These are phyloP conservation scores for Diaporthe ampelina DNA, from an alignment of 2,329 filamentous ascomycete species.

Conservation along the genomic window DNA sequence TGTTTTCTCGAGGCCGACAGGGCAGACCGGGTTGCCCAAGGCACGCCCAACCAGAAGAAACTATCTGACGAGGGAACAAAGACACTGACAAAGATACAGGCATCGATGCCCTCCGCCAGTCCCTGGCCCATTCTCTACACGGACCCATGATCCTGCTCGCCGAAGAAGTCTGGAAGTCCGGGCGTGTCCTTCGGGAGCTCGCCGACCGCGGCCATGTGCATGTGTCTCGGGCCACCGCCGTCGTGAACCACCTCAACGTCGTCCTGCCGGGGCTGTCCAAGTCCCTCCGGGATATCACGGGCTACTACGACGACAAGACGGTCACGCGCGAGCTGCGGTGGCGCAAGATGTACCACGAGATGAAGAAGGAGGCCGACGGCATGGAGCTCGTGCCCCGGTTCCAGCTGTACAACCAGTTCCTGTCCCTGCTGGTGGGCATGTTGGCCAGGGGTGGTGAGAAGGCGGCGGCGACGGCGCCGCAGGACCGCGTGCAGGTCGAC, in stretches of 20 bases:
- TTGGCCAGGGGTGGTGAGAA: constrained; percentile 50
- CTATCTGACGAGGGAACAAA: neutral
- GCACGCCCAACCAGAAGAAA: neutral
- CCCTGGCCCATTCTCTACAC: constrained; percentile 59
- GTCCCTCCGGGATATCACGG: constrained; percentile 66
- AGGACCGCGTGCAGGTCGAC: constrained; percentile 70
- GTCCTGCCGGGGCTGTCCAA: constrained; percentile 68
- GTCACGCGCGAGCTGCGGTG: constrained; percentile 65
- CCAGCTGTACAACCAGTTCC: constrained; percentile 68
- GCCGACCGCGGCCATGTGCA: constrained; percentile 68
- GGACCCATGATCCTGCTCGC: constrained; percentile 63
- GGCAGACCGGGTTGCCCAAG: constrained; percentile 60
- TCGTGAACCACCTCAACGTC: constrained; percentile 69
- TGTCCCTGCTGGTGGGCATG: constrained; percentile 64
- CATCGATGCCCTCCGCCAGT: constrained; percentile 63
- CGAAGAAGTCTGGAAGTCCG: constrained; percentile 60
- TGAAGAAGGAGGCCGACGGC: constrained; percentile 67
- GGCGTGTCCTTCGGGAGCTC: constrained; percentile 65
- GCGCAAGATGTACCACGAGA: constrained; percentile 70
- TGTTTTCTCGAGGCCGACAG: constrained; percentile 69
- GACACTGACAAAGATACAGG: constrained; percentile 44
- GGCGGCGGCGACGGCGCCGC: constrained; percentile 46
- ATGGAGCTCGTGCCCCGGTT: constrained; percentile 67
- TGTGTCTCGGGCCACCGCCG: constrained; percentile 61
- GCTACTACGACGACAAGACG: constrained; percentile 64